These are phyloP conservation scores for Filosporella fistucella DNA, from an alignment of 495 filamentous ascomycete species.

Conservation along the genomic window DNA sequence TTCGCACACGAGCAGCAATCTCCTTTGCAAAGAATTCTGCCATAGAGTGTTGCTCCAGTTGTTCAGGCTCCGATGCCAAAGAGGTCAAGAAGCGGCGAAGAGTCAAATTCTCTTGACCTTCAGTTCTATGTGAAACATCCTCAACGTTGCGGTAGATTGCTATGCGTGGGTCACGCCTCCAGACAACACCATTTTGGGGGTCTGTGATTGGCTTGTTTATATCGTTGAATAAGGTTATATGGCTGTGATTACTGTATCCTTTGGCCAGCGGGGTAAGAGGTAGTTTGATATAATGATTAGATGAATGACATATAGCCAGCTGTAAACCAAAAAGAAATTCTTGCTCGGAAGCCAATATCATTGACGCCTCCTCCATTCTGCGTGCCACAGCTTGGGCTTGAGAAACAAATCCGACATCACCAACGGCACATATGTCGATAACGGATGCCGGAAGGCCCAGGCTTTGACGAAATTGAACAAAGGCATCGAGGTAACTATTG, in stretches of 20 bases:
- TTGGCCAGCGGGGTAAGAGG: not conserved
- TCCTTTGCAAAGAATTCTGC: not conserved
- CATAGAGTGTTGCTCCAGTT: not conserved
- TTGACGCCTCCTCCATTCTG: no score
- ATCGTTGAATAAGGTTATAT: not conserved
- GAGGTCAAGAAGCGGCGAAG: not conserved
- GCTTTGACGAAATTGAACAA: slow-evolving; percentile 40
- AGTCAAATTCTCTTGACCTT: not conserved
- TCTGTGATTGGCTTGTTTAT: not conserved
- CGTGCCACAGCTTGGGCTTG: not conserved
- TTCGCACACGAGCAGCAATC: slow-evolving; percentile 1
- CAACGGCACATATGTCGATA: slow-evolving; percentile 5
- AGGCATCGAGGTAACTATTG: slow-evolving; percentile 54
- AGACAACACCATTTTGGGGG: slow-evolving; percentile 2
- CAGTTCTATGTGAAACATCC: not conserved
- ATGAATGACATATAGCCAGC: slow-evolving; percentile 12
- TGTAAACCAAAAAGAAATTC: slow-evolving; percentile 15
- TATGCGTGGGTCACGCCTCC: slow-evolving; percentile 6
- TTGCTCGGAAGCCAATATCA: slow-evolving; percentile 7
- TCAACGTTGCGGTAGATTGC: slow-evolving; percentile 3
- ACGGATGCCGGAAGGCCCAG: slow-evolving; percentile 35
- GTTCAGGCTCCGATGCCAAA: not conserved
- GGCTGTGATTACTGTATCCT: not conserved
- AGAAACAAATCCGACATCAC: slow-evolving; percentile 1
- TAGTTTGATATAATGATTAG: not conserved